phyloP scores from a whole-genome alignment of 73 alveolate genomes.

The Breviolum minutum region DNA sequence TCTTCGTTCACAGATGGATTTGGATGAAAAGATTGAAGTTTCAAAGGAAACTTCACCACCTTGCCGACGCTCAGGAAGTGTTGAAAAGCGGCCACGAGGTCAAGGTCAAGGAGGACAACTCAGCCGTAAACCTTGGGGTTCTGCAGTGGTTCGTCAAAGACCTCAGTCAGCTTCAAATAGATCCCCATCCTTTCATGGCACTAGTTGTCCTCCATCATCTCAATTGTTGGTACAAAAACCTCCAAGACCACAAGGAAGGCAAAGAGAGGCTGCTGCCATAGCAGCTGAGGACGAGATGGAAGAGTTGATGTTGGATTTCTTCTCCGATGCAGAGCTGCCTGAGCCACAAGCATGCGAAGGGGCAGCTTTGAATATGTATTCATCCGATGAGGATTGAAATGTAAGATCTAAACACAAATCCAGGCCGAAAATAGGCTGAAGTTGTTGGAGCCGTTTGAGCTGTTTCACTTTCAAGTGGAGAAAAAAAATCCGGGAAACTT shows the following conservation, averaged over 20 bases:
- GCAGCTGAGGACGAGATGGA: slow-evolving; percentile 91
- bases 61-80: slow-evolving; percentile 1
- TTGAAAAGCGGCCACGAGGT: background rate
- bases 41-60: background rate
- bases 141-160: slow-evolving; percentile 3
- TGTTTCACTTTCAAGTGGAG: background rate
- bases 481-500: background rate
- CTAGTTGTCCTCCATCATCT: slow-evolving; percentile 53
- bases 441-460: background rate
- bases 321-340: background rate
- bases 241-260: background rate
- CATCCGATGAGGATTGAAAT: slow-evolving; percentile 37
- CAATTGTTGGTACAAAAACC: background rate
- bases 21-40: background rate
- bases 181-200: background rate
- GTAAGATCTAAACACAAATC: background rate
- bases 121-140: slow-evolving; percentile 74
- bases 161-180: slow-evolving; percentile 30
- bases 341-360: slow-evolving; percentile 48
- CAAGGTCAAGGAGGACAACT: background rate
- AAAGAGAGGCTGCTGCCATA: slow-evolving; percentile 41
- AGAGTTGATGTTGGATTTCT: slow-evolving; percentile 44
- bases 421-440: slow-evolving; percentile 8
- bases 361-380: slow-evolving; percentile 32
- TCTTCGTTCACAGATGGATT: slow-evolving; percentile 73